Conservation (phyloP, 73 alveolate genomes). For the Tetrahymena elliotti region DNA sequence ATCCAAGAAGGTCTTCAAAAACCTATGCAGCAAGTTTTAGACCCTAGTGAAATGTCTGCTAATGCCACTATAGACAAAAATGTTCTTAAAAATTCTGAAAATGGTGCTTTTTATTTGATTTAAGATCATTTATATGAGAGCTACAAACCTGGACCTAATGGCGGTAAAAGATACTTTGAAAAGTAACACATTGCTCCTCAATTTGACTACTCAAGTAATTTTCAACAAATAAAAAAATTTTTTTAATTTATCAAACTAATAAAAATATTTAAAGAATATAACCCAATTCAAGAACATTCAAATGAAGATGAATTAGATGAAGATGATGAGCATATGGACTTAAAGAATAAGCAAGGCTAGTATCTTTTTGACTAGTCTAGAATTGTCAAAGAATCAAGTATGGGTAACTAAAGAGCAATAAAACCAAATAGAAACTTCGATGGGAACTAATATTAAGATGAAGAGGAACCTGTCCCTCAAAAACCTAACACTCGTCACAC, state of each 20-base stretch:
- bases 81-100: not conserved
- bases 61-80: not conserved
- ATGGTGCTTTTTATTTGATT: not conserved
- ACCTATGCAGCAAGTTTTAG: not conserved
- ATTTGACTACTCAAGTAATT: not conserved
- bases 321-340: not conserved
- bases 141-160: not conserved
- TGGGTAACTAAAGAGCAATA: not conserved
- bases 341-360: not conserved
- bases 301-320: not conserved
- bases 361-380: not conserved
- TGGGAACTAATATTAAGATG: not conserved
- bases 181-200: not conserved
- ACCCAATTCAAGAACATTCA: not conserved
- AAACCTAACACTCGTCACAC: not conserved
- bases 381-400: not conserved
- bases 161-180: not conserved
- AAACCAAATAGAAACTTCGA: not conserved
- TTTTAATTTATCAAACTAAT: not conserved
- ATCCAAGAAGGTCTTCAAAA: not conserved
- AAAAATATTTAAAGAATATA: not conserved
- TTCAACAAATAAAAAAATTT: not conserved
- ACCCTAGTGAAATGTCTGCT: not conserved
- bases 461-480: not conserved
- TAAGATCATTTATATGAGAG: not conserved